Evolutionary conservation across 1,284 basidiomycete genomes (phyloP).

Genomic region (Rhodotorula sp.): DNA sequence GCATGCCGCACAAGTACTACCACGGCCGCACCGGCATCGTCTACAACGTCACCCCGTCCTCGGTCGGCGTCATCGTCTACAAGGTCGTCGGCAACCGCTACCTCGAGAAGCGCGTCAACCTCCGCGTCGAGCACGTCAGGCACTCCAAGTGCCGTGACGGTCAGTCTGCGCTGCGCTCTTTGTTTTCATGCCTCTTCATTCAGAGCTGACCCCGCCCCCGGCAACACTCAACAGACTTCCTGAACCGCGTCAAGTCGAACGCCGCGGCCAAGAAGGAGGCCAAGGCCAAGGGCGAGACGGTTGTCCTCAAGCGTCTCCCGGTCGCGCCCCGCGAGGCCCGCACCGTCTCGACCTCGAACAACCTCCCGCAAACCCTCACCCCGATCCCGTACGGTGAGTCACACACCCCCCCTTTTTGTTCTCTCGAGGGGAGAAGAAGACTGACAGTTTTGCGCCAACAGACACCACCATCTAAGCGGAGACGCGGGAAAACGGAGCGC

Average conservation of each 20-base stretch:
- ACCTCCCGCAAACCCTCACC: slow-evolving; percentile 88
- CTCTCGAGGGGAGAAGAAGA: background rate
- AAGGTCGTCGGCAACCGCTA: slow-evolving; percentile 99
- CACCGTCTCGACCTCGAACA: slow-evolving; percentile 70
- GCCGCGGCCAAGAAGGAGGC: slow-evolving; percentile 79
- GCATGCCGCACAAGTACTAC: slow-evolving; percentile 94
- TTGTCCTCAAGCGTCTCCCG: slow-evolving; percentile 84
- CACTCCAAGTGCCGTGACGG: slow-evolving; percentile 95
- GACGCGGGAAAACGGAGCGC: background rate
- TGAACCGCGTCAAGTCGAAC: slow-evolving; percentile 94
- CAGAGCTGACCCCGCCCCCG: background rate
- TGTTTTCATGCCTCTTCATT: background rate
- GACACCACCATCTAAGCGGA: slow-evolving; percentile 39
- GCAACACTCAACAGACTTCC: slow-evolving; percentile 65
- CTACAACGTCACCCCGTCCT: slow-evolving; percentile 94
- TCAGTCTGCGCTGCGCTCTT: background rate
- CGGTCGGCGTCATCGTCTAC: slow-evolving; percentile 96
- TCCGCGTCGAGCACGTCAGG: slow-evolving; percentile 95
- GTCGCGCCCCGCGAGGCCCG: slow-evolving; percentile 77
- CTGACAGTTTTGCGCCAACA: slow-evolving; percentile 6
- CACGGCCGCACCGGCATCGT: slow-evolving; percentile 84
- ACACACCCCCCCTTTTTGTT: background rate
- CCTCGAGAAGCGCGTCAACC: slow-evolving; percentile 99
- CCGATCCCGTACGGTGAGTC: slow-evolving; percentile 66
- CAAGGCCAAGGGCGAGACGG: slow-evolving; percentile 84